Base-by-base conservation (phyloP, 352 stramenopile species). In the Pythium phragmitis region DNA sequence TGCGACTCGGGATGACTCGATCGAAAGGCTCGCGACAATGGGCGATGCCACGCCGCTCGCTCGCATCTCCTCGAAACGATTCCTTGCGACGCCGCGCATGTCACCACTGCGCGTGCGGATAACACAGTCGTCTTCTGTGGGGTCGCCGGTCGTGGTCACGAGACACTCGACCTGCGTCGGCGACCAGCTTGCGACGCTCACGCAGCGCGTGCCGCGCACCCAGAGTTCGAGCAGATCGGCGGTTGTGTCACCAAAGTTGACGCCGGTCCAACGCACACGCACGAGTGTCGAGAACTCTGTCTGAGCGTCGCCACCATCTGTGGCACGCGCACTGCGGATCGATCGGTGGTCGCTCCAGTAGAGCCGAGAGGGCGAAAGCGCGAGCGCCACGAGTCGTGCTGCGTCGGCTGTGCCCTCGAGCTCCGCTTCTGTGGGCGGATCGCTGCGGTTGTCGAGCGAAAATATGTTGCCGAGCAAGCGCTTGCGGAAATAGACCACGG, bases 401-500 rank as follows among this genome's bases (percentile, higher is more conserved):
- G 50, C 53, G n/a, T 47, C 42, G 4, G 28, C 57, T 60, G 49
- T 74, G 68, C 67, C 67, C 5, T 57, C 54, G 33, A 74, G 51
- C 46, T 74, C 61, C 0, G 28, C 17, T 26, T 73, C 65, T 1
- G 13, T 9, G 1, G 26, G 51, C 16, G 26, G 28, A n/a, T 60
- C 49, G 55, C 9, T 46, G 67, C 78, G 68, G 45, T 58, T 80
- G 66, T 79, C 71, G 60, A 85, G 73, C 37, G 78, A 34, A 42
- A 86, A 81, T 66, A 92, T 89, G 26, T 74, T 77, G 26, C 78
- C 83, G 34, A 67, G 72, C 17, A 53, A 74, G 21, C 76, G 69
- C 48, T 84, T 72, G 33, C 73, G 81, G 53, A 80, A 92, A 67
- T 85, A 92, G 49, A 92, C 81, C 1, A 75, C 89, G 30, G 80